Evolutionary conservation across 2,329 filamentous ascomycete species (phyloP), one percentile per base, ranked within the genome.

Genomic region (Arthrinium phaeospermum): DNA sequence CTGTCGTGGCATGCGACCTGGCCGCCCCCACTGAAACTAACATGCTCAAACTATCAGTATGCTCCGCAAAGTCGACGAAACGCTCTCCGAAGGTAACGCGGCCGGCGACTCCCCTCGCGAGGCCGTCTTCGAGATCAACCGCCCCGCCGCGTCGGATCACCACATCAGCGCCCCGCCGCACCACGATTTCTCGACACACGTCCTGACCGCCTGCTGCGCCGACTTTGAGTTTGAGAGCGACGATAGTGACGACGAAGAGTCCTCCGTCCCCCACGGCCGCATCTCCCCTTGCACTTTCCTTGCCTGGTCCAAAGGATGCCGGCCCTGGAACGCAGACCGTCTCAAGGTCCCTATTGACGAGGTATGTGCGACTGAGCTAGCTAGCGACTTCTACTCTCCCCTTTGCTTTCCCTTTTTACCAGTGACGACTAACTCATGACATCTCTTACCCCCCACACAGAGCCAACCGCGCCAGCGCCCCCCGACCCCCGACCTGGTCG

Each of bases 281-380:
- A 82, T 87, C 41, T 83, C 81, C 0, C 83, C 85, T 1, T 82
- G 79, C 72, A 85, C 81, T 0, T 87, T 87, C 71, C 78, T 80
- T 16, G 75, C 79, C 1, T 82, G 81, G 78, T 76, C 83, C 45
- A 75, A 82, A 72, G 83, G 82, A 69, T 79, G 79, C 49, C 73
- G 78, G 73, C 76, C 79, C 71, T 80, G 78, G 77, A 77, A 69
- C 14, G 57, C 22, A 8, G 57, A 64, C 34, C 67, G 73, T 8
- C 67, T 72, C 16, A 75, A 77, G 37, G 69, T 81, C 77, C 71
- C 68, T 82, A 75, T 84, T 91, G 7, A 51, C 0, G 61, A 73
- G n/a, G 75, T 77, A 73, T 74, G 74, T 71, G 30, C 34, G 4
- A 8, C 7, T n/a, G 14, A 61, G 53, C 30, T 19, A 30, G 10